Evolutionary conservation across 208 protist genomes (phyloP).

Genomic region (Leptomonas pyrrhocoris): DNA sequence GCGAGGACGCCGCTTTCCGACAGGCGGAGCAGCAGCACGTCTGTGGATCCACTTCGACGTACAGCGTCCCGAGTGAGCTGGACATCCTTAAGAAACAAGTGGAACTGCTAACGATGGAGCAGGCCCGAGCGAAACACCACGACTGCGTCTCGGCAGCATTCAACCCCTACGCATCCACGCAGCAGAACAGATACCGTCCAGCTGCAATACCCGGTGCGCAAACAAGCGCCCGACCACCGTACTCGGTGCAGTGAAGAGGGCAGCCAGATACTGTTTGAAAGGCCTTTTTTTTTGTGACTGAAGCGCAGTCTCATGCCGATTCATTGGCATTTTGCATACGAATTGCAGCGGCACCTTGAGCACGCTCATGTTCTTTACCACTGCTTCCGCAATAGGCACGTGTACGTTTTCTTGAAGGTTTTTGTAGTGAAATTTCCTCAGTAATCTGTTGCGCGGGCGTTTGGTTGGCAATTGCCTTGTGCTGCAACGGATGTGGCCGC

Average conservation of each 20-base stretch:
- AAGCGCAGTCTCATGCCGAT: too few relatives aligned
- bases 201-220: background rate
- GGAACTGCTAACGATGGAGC: conserved; percentile 57
- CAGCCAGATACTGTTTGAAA: background rate
- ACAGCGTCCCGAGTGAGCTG: conserved; percentile 42
- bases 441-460: too few relatives aligned
- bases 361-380: too few relatives aligned
- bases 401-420: too few relatives aligned
- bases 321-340: too few relatives aligned
- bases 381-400: too few relatives aligned
- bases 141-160: conserved; percentile 5
- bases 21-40: conserved; percentile 2
- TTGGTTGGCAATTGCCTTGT: too few relatives aligned
- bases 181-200: background rate
- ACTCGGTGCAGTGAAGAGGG: background rate
- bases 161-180: conserved; percentile 5
- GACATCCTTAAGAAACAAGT: conserved; percentile 58
- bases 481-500: too few relatives aligned
- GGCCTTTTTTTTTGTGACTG: background rate
- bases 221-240: background rate
- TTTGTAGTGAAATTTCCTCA: too few relatives aligned
- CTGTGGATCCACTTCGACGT: conserved; percentile 4
- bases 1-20: background rate
- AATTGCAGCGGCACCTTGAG: too few relatives aligned
- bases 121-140: conserved; percentile 35